Conservation (phyloP, 352 stramenopile species). For the Salisapilia sapeloensis region DNA sequence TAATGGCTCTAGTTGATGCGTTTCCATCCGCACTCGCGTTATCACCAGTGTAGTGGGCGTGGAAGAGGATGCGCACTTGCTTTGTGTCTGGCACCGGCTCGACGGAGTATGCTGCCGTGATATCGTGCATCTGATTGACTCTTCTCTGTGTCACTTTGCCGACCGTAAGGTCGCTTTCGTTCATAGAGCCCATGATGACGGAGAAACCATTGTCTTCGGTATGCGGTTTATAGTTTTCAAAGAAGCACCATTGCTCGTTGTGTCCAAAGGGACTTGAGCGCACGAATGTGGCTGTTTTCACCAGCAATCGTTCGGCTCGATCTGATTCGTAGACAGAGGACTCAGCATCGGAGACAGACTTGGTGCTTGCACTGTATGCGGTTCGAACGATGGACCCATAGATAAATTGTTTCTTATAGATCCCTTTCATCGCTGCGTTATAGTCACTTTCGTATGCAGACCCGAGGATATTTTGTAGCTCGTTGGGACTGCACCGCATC, state of each 20-base stretch:
- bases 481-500: slow-evolving; percentile 4
- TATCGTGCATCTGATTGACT: slow-evolving; percentile 18
- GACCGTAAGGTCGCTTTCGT: slow-evolving; percentile 9
- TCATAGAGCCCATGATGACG: slow-evolving; percentile 10
- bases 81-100: slow-evolving; percentile 9
- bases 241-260: slow-evolving; percentile 14
- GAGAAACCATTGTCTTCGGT: slow-evolving; percentile 11
- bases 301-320: slow-evolving; percentile 8
- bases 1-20: slow-evolving; percentile 6
- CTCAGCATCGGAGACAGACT: slow-evolving; percentile 2
- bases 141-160: slow-evolving; percentile 14
- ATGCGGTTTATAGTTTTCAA: too few relatives aligned
- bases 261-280: slow-evolving; percentile 17
- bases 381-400: slow-evolving; percentile 24
- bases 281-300: slow-evolving; percentile 22
- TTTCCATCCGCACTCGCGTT: slow-evolving; percentile 2
- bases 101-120: slow-evolving; percentile 15
- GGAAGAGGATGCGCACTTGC: slow-evolving; percentile 17
- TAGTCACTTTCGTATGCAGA: slow-evolving; percentile 13
- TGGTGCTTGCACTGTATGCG: slow-evolving; percentile 2
- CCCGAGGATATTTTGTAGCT: slow-evolving; percentile 6
- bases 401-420: slow-evolving; percentile 26
- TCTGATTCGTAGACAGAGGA: slow-evolving; percentile 1
- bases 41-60: slow-evolving; percentile 9
- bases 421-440: slow-evolving; percentile 15